Evolutionary conservation across 345 rosid genomes (phyloP).

Genomic region (Chamaenerion angustifolium): DNA sequence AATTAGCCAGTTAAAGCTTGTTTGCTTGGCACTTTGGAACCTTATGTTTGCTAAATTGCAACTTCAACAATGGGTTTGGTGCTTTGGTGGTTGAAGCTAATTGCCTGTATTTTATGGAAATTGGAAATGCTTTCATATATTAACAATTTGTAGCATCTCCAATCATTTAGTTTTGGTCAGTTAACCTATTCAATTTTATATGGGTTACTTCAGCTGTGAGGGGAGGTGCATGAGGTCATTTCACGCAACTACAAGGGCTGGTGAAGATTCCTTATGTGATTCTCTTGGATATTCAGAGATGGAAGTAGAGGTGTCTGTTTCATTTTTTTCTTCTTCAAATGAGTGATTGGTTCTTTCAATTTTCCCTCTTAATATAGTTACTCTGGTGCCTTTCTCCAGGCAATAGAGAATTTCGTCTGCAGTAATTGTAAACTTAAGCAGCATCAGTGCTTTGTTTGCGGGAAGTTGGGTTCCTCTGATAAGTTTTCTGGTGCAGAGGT

Average conservation of each 20-base stretch:
- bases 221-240: conserved; percentile 90
- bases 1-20: neutral
- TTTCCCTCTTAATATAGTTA: neutral
- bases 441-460: conserved; percentile 81
- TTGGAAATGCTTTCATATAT: too few relatives aligned
- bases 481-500: conserved; percentile 57
- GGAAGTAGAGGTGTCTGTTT: conserved; percentile 39
- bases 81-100: too few relatives aligned
- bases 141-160: too few relatives aligned
- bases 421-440: conserved; percentile 59
- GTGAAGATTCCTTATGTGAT: conserved; percentile 43
- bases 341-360: conserved; percentile 9
- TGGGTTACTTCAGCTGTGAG: conserved; percentile 34
- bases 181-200: neutral
- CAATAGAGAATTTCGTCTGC: conserved; percentile 39
- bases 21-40: too few relatives aligned
- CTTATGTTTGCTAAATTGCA: too few relatives aligned
- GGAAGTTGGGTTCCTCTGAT: conserved; percentile 67
- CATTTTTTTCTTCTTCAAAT: conserved; percentile 5
- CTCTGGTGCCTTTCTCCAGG: conserved; percentile 27
- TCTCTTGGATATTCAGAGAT: conserved; percentile 48
- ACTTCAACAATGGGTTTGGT: too few relatives aligned
- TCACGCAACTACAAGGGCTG: conserved; percentile 53
- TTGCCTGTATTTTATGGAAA: too few relatives aligned
- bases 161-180: too few relatives aligned